Percentiles rank a stretch among this genome's conserved stretches.
These are phyloP conservation scores for Lentinula raphanica DNA, from an alignment of 768 basidiomycete species.

Conservation along the genomic window DNA sequence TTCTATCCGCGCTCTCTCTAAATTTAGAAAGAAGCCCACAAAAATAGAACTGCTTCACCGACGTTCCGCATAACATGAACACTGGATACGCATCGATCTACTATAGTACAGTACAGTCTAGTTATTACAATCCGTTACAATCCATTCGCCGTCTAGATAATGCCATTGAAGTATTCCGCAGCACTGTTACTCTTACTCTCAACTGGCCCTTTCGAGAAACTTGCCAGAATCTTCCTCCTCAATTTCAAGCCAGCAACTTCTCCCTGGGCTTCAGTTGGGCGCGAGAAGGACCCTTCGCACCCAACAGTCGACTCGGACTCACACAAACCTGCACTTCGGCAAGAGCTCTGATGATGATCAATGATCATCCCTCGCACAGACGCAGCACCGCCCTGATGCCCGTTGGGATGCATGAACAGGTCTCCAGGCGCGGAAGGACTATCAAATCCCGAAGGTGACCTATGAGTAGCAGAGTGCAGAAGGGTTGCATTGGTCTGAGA, in stretches of 20 bases:
- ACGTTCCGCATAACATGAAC: too few species aligned
- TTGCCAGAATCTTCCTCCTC: constrained; percentile 32
- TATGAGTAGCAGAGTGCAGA: constrained; percentile 3
- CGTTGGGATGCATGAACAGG: neutral
- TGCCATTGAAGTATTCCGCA: constrained; percentile 19
- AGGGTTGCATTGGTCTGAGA: neutral
- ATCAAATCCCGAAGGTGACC: constrained; percentile 1
- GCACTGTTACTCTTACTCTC: constrained; percentile 10
- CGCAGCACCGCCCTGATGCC: neutral
- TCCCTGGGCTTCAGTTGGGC: neutral
- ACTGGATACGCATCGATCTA: neutral
- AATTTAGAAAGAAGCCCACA: neutral
- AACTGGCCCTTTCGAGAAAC: constrained; percentile 14
- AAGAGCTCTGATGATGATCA: neutral
- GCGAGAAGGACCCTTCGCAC: neutral
- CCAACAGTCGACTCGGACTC: constrained; percentile 4
- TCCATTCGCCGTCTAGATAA: constrained; percentile 11
- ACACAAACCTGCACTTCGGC: neutral
- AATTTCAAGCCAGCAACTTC: constrained; percentile 18
- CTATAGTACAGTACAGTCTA: neutral
- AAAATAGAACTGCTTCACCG: too few species aligned
- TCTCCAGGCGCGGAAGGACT: neutral
- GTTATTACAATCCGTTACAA: too few species aligned
- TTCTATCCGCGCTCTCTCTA: neutral
- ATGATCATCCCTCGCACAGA: constrained; percentile 9